Evolutionary conservation across 352 stramenopile genomes (phyloP), one percentile per base, ranked within the genome.

Genomic region (Phytopythium oedochilum): DNA sequence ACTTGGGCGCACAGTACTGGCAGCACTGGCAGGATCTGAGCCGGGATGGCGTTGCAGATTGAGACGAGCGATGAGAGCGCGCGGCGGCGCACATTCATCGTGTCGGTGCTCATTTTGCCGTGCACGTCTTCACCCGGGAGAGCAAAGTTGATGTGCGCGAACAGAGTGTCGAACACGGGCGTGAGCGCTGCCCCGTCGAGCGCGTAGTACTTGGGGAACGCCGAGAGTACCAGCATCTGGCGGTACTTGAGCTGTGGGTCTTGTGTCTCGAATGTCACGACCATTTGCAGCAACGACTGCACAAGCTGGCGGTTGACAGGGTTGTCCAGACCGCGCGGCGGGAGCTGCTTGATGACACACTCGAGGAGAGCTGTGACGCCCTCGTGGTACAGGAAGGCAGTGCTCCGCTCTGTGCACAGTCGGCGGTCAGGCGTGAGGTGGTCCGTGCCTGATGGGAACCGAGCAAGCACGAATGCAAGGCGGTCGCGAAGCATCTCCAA

Each of bases 171-270:
- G 66, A 92, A 92, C 12, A 92, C 83, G 1, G 66, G 66, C 0
- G 83, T 88, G 22, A 89, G 71, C 4, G 81, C 63, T 17, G 60
- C 69, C 15, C 68, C 64, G 63, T 87, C 80, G 5, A 83, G 68
- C 20, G 68, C 70, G 48, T 92, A 92, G 58, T 83, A 92, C 64
- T 88, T 92, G 17, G 80, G 64, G 45, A 92, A 92, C 8, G 79
- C 77, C 6, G 74, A 66, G 25, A 92, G 42, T 43, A 85, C 75
- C 5, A 89, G 71, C 31, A 88, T 66, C 52, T 92, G 79, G 6
- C 83, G 80, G 56, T 80, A 88, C 59, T 90, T 88, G 34, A 92
- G 75, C 29, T 88, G 59, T 23, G 79, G 83, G 49, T 90, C 79
- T 6, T 63, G 45, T 2, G 60, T 88, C 22, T 72, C 60, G 46